Percentiles rank a stretch among this genome's conserved stretches.
Conservation (phyloP, 495 filamentous ascomycete genomes). For the Aspergillus bertholletiae region DNA sequence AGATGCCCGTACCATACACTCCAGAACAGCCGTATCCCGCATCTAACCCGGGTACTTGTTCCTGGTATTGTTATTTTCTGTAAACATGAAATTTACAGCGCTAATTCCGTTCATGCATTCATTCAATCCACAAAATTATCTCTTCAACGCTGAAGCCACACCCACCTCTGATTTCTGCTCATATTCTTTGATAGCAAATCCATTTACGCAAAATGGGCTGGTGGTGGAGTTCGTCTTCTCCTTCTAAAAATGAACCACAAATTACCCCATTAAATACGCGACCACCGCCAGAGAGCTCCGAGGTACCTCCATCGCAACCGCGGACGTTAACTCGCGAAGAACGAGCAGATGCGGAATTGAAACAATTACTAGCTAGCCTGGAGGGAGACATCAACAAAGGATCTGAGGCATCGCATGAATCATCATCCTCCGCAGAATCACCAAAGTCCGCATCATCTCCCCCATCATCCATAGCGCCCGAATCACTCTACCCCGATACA, state of each 20-base stretch:
- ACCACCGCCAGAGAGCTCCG: neutral
- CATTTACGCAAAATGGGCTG: constrained; percentile 40
- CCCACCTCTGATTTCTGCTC: neutral
- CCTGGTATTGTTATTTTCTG: neutral
- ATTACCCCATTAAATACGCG: constrained; percentile 14
- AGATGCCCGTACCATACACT: constrained; percentile 1
- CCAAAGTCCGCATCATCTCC: constrained; percentile 11
- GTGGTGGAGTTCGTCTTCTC: constrained; percentile 41
- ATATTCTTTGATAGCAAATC: neutral
- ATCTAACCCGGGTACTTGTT: neutral
- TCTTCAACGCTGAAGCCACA: neutral
- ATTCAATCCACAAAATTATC: neutral
- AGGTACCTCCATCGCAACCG: constrained; percentile 22
- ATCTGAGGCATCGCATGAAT: constrained; percentile 14
- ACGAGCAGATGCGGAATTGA: constrained; percentile 59
- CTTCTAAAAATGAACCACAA: constrained; percentile 23
- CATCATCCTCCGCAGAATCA: constrained; percentile 13
- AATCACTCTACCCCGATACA: constrained; percentile 66
- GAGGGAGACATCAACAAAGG: constrained; percentile 22
- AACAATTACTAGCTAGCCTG: constrained; percentile 53
- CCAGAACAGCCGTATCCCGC: neutral
- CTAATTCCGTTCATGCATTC: constrained; percentile 1
- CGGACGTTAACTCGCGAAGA: constrained; percentile 51
- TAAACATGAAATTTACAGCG: constrained; percentile 7
- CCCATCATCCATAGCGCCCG: constrained; percentile 46